These are phyloP conservation scores for Rhodofomes roseus DNA, from an alignment of 1,284 basidiomycete genomes.

Conservation along the genomic window DNA sequence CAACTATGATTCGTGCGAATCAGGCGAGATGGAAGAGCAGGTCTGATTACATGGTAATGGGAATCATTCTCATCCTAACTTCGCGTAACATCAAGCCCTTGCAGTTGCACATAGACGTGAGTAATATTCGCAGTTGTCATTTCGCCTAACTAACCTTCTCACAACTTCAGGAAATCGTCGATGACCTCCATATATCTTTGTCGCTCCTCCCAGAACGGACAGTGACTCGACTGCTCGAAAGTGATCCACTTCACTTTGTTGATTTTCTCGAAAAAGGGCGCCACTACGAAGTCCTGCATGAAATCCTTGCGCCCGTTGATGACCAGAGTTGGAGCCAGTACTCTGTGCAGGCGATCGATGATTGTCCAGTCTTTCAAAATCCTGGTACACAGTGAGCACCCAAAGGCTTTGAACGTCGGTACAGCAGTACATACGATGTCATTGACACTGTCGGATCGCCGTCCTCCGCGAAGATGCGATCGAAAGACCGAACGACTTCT, in stretches of 20 bases:
- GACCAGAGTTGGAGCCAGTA: constrained; percentile 24
- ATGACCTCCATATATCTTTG: constrained; percentile 17
- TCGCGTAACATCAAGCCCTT: too few species aligned
- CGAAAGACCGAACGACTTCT: constrained; percentile 17
- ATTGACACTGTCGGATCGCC: constrained; percentile 20
- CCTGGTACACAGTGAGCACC: not conserved
- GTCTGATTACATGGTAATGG: too few species aligned
- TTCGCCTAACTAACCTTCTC: too few species aligned
- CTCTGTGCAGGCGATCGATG: constrained; percentile 20
- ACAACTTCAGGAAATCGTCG: not conserved
- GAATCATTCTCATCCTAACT: too few species aligned
- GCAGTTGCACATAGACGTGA: too few species aligned
- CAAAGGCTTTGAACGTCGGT: not conserved
- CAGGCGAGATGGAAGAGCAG: not conserved
- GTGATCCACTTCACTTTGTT: constrained; percentile 22
- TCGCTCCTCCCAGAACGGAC: constrained; percentile 23
- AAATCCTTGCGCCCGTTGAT: constrained; percentile 25
- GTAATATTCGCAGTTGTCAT: too few species aligned
- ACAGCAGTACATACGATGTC: constrained; percentile 12
- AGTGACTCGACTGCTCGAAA: constrained; percentile 25
- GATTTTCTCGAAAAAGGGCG: constrained; percentile 20
- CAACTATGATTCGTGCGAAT: not conserved
- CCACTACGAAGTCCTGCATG: constrained; percentile 22
- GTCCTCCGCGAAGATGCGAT: constrained; percentile 9
- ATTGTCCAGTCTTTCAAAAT: constrained; percentile 24